Conservation (phyloP, 352 stramenopile species). For the Phytophthora rubi region DNA sequence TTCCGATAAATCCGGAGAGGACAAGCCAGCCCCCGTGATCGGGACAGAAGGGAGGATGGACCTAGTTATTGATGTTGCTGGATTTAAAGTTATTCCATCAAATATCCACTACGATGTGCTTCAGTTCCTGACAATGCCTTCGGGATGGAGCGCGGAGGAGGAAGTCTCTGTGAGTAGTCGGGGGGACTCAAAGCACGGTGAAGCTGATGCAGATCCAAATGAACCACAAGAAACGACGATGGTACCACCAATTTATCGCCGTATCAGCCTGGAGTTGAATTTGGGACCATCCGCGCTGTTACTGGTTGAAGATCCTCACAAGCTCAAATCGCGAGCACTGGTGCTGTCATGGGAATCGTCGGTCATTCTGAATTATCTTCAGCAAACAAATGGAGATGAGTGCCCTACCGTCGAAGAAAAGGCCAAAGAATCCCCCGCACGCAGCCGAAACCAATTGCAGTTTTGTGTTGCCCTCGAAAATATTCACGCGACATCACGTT, state of each 20-base stretch:
- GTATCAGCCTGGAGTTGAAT: conserved; percentile 61
- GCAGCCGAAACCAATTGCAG: conserved; percentile 63
- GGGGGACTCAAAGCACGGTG: conserved; percentile 8
- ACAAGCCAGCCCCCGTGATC: conserved; percentile 16
- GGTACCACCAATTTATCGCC: conserved; percentile 43
- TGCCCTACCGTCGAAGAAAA: conserved; percentile 25
- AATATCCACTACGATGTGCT: conserved; percentile 86
- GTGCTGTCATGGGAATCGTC: conserved; percentile 85
- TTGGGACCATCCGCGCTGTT: conserved; percentile 72
- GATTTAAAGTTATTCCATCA: conserved; percentile 81
- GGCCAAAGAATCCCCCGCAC: conserved; percentile 25
- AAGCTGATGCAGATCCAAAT: conserved; percentile 11
- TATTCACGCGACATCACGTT: conserved; percentile 75
- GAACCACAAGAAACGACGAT: conserved; percentile 11
- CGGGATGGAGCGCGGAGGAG: conserved; percentile 32
- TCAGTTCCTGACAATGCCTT: conserved; percentile 62
- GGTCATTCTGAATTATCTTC: conserved; percentile 68
- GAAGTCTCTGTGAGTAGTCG: conserved; percentile 31
- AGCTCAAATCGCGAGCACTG: conserved; percentile 71
- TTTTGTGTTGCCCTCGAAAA: conserved; percentile 67
- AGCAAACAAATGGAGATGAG: conserved; percentile 49
- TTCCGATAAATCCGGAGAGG: conserved; percentile 27
- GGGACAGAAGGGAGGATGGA: conserved; percentile 61
- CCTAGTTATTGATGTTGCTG: conserved; percentile 70
- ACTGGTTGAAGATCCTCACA: conserved; percentile 78